Conservation (phyloP, 345 rosid species). For the Citrus hindsii region DNA sequence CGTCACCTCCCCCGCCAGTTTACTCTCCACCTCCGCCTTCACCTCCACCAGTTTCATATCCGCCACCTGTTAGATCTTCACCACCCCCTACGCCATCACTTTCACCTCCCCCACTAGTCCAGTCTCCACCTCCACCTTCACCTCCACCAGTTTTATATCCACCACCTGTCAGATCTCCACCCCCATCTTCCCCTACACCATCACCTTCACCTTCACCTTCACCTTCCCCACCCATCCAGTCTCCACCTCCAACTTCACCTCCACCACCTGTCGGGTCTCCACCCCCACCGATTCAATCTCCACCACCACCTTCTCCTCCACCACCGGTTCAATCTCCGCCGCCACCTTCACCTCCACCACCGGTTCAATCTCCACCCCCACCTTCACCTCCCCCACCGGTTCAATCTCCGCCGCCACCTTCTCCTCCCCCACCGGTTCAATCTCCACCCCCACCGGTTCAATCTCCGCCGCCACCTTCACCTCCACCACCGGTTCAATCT, state of each 20-base stretch:
- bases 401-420: background rate
- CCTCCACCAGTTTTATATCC: background rate
- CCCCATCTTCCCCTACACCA: background rate
- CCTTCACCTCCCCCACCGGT: background rate
- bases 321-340: slow-evolving; percentile 18
- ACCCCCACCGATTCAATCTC: background rate
- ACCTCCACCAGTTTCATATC: background rate
- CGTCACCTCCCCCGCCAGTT: too few species aligned
- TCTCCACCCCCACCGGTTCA: too few species aligned
- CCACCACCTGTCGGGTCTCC: background rate
- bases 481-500: too few species aligned
- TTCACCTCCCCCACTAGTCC: too few species aligned
- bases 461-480: too few species aligned
- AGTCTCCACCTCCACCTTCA: too few species aligned
- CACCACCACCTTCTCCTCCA: slow-evolving; percentile 1
- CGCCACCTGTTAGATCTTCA: too few species aligned
- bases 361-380: background rate
- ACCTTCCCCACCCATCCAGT: too few species aligned
- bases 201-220: background rate
- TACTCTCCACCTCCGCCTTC: background rate
- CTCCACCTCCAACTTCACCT: background rate
- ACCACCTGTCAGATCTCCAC: background rate
- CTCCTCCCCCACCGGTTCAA: fast-evolving
- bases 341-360: slow-evolving; percentile 19
- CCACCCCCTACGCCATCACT: too few species aligned